phyloP scores from a whole-genome alignment of 768 basidiomycete genomes.

The Paxillus rubicundulus region DNA sequence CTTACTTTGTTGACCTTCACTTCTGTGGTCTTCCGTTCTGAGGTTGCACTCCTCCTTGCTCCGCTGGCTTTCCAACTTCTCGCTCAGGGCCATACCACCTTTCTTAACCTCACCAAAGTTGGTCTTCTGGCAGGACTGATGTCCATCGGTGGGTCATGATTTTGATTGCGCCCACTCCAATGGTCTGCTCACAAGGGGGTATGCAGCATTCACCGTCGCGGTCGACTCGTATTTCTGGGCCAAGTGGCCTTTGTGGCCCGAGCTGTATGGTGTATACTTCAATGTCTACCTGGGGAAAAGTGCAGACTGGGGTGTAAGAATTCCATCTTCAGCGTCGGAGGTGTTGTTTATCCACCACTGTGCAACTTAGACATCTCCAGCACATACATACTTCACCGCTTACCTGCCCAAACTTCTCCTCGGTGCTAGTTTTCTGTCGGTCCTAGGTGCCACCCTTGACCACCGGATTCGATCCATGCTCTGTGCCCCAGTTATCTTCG shows the following conservation, averaged over 20 bases:
- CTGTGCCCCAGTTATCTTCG: slow-evolving; percentile 49
- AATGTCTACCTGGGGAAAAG: slow-evolving; percentile 88
- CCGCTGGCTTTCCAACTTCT: slow-evolving; percentile 59
- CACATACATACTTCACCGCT: slow-evolving; percentile 59
- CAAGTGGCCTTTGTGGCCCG: slow-evolving; percentile 77
- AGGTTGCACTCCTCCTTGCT: slow-evolving; percentile 66
- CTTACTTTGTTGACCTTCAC: slow-evolving; percentile 65
- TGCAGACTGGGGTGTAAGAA: slow-evolving; percentile 86
- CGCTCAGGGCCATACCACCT: slow-evolving; percentile 38
- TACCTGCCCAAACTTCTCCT: slow-evolving; percentile 80
- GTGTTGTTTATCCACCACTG: slow-evolving; percentile 1
- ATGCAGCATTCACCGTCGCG: slow-evolving; percentile 52
- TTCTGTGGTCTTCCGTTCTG: slow-evolving; percentile 74
- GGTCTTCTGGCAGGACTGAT: slow-evolving; percentile 47
- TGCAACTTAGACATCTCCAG: slow-evolving; percentile 60
- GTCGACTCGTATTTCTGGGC: slow-evolving; percentile 91
- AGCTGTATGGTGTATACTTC: slow-evolving; percentile 73
- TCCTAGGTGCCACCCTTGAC: slow-evolving; percentile 51
- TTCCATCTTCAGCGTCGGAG: not conserved
- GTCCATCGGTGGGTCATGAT: slow-evolving; percentile 48
- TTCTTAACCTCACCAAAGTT: slow-evolving; percentile 44
- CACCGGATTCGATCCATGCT: slow-evolving; percentile 49
- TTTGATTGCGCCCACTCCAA: not conserved
- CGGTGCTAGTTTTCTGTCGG: slow-evolving; percentile 56
- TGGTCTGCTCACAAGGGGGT: not conserved